A percentile compares a stretch with the other conserved stretches of the same genome.
Evolutionary conservation across 2,329 filamentous ascomycete species (phyloP).

Genomic region (Colletotrichum shisoi): DNA sequence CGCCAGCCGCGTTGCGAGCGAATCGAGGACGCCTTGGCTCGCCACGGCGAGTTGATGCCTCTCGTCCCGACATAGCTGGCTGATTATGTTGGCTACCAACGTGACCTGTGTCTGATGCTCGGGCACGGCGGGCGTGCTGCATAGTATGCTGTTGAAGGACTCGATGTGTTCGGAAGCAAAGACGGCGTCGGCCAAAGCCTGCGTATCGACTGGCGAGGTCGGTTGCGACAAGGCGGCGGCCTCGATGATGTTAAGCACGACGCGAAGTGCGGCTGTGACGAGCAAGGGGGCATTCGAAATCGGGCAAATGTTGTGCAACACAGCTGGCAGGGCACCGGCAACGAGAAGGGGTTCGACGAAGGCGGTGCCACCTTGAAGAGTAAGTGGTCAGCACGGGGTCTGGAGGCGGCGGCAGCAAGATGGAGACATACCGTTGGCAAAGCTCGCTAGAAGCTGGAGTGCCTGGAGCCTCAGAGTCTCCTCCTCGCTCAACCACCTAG

Average conservation of each 20-base stretch:
- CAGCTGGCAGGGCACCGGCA: slow-evolving; percentile 70
- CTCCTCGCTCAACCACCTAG: slow-evolving; percentile 61
- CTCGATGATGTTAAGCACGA: slow-evolving; percentile 75
- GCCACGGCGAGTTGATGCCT: slow-evolving; percentile 75
- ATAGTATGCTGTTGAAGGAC: slow-evolving; percentile 65
- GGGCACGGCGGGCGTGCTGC: slow-evolving; percentile 61
- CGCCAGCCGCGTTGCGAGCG: slow-evolving; percentile 76
- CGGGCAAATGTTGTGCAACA: slow-evolving; percentile 75
- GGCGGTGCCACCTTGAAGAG: slow-evolving; percentile 72
- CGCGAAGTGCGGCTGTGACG: slow-evolving; percentile 75
- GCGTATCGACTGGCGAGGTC: slow-evolving; percentile 57
- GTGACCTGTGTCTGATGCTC: slow-evolving; percentile 68
- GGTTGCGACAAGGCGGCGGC: slow-evolving; percentile 66
- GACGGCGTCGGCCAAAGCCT: slow-evolving; percentile 67
- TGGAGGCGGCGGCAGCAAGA: neutral
- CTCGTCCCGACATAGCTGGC: slow-evolving; percentile 71
- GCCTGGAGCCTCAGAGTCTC: slow-evolving; percentile 77
- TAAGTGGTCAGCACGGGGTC: slow-evolving; percentile 11
- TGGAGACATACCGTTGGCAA: slow-evolving; percentile 75
- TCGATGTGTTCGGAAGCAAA: slow-evolving; percentile 54
- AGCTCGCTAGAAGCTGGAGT: slow-evolving; percentile 82
- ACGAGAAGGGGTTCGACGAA: slow-evolving; percentile 79
- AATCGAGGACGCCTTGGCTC: slow-evolving; percentile 77
- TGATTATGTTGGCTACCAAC: slow-evolving; percentile 65
- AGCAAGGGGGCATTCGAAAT: slow-evolving; percentile 70